Evolutionary conservation across 345 rosid genomes (phyloP), one percentile per base, ranked within the genome.

Genomic region (Arabis hirsuta): DNA sequence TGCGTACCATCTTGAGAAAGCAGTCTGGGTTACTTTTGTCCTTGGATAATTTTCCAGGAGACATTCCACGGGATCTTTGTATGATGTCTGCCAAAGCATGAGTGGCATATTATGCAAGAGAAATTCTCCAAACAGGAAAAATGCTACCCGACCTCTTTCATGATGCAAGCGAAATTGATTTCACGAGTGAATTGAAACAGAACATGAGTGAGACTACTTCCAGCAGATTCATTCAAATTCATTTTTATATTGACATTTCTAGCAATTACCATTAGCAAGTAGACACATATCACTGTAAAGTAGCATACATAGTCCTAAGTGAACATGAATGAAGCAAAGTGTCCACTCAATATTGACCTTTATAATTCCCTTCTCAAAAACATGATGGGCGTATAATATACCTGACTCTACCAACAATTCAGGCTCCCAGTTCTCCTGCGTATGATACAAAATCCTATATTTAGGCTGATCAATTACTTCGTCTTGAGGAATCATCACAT

Each of bases 1-100:
- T 12, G 52, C 39, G 59, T 84, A 94, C 99, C 99, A 94, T 87
- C 83, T 81, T 85, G 48, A 95, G 91, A 84, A 89, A 91, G 82
- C 96, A 80, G 69, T 84, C 88, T 43, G 96, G 91, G 78, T 78
- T 82, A 62, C 55, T 79, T 79, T 77, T 82, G 61, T 77, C 80
- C 76, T 76, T 78, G 53, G 84, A 78, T 55, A 83, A 75, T 73
- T 82, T 91, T 74, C 79, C 87, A 5, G 90, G 83, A 66, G 78
- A 86, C 96, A 91, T 91, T n/a, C 81, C 81, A 22, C 86, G 88
- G 70, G 92, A 87, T 62, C 68, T 82, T 80, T 84, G 83, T 65
- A 87, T 81, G 34, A 84, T 65, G 43, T 78, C 95, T 89, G 86
- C 48, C 48, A 76, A 73, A 51, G 47, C 69, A 81, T 7, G 46